Evolutionary conservation across 768 basidiomycete species (phyloP), one percentile per base, ranked within the genome.

Genomic region (Trametes villosa): DNA sequence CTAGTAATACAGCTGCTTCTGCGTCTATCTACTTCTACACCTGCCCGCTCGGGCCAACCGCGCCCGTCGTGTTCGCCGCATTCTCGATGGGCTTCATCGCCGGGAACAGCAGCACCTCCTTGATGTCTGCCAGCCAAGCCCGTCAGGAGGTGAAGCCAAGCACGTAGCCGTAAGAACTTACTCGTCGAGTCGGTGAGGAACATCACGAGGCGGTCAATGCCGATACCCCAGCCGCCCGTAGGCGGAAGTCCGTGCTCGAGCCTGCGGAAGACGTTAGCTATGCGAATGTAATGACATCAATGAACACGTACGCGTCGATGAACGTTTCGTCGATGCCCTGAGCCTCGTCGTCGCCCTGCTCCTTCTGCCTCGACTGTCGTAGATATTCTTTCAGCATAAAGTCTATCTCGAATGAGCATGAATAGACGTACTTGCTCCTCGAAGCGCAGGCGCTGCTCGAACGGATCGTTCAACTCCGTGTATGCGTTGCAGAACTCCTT

Each of bases 401-500:
- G 4, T 4, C 5, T 12, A 24, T 61, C 17, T 9, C 50, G 18
- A 42, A 3, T 17, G 8, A 15, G 24, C 24, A 24, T 50, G 45
- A 27, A 7, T 0, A 30, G 33, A 61, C 76, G 42, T 27, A 87
- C 86, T 83, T 94, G 92, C 75, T 98, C 97, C 76, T 96, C 94
- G 76, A 99, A 99, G 64, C 97, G 87, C 69, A 93, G 78, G 34
- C 95, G 83, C 77, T 99, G 97, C 75, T 95, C 93, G 72, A 96
- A 96, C 0, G 94, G 97, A 77, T 99, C 97, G 78, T 99, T 99
- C 82, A 99, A 85, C 81, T 99, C 97, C 41, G 97, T 99, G 74
- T 99, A 99, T 24, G 97, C 96, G 70, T 99, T 98, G 82, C 94
- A 96, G 76, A 98, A 88, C 77, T 98, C 96, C 82, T 97, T 96